phyloP scores from a whole-genome alignment of 805 yeast species.

The Candida hungchunana region DNA sequence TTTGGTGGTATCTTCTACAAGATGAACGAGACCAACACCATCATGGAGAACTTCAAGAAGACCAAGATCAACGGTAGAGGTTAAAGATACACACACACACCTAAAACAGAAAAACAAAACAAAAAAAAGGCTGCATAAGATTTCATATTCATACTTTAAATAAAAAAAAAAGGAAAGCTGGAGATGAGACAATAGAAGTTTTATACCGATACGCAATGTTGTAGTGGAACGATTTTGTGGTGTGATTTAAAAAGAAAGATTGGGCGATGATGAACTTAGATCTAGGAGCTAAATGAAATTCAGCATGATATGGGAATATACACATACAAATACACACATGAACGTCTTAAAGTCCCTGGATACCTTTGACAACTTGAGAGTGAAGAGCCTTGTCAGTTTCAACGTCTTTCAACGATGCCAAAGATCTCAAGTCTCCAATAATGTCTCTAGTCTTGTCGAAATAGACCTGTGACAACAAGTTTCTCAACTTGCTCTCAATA shows the following conservation, averaged over 20 bases:
- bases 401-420: constrained; percentile 18
- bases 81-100: constrained; percentile 6
- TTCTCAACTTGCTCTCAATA: constrained; percentile 81
- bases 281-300: no score
- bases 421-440: constrained; percentile 60
- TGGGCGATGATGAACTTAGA: no score
- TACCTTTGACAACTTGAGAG: constrained; percentile 32
- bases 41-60: constrained; percentile 19
- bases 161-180: no score
- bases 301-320: no score
- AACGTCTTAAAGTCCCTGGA: constrained; percentile 30
- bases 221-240: no score
- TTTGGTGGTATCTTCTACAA: constrained; percentile 26
- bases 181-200: no score
- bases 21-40: constrained; percentile 23
- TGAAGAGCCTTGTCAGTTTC: constrained; percentile 28
- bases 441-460: constrained; percentile 93
- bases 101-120: background rate
- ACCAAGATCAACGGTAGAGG: constrained; percentile 22
- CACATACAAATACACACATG: no score
- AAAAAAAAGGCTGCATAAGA: background rate
- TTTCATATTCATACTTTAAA: background rate
- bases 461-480: constrained; percentile 86
- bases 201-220: no score
- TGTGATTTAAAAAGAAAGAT: no score